Conservation (phyloP, 495 filamentous ascomycete genomes). For the Aspergillus kassunensis region DNA sequence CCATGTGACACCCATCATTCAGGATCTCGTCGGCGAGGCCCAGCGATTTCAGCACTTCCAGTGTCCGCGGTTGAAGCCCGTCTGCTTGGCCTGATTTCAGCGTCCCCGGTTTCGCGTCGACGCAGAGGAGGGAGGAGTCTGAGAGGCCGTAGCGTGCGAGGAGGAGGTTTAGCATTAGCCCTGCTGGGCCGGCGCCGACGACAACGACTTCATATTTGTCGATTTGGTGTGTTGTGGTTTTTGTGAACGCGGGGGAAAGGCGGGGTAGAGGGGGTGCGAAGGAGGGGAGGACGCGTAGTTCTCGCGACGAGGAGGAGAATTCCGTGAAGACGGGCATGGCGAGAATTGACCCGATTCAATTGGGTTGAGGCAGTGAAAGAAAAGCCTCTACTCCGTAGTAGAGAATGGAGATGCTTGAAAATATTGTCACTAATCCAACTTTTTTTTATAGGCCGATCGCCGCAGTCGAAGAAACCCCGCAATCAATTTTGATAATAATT, state of each 20-base stretch:
- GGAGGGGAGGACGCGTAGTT: conserved; percentile 39
- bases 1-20: conserved; percentile 34
- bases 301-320: conserved; percentile 33
- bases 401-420: not conserved
- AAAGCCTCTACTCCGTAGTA: not conserved
- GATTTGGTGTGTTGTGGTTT: conserved; percentile 3
- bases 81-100: conserved; percentile 59
- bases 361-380: not conserved
- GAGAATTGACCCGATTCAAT: not conserved
- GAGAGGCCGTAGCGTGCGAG: conserved; percentile 46
- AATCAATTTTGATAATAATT: not conserved
- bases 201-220: conserved; percentile 42
- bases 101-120: conserved; percentile 41
- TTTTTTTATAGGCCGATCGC: not conserved
- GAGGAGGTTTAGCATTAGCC: conserved; percentile 44
- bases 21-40: conserved; percentile 37
- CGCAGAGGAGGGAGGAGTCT: conserved; percentile 40
- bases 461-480: not conserved
- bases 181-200: conserved; percentile 45
- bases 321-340: conserved; percentile 47
- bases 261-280: conserved; percentile 41
- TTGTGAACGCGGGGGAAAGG: conserved; percentile 16
- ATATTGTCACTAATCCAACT: too few species aligned
- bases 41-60: conserved; percentile 58
- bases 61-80: conserved; percentile 56